Percentiles rank a stretch among this genome's conserved stretches.
Evolutionary conservation across 106 monocot species (phyloP).

Genomic region (Triglochin maritima): DNA sequence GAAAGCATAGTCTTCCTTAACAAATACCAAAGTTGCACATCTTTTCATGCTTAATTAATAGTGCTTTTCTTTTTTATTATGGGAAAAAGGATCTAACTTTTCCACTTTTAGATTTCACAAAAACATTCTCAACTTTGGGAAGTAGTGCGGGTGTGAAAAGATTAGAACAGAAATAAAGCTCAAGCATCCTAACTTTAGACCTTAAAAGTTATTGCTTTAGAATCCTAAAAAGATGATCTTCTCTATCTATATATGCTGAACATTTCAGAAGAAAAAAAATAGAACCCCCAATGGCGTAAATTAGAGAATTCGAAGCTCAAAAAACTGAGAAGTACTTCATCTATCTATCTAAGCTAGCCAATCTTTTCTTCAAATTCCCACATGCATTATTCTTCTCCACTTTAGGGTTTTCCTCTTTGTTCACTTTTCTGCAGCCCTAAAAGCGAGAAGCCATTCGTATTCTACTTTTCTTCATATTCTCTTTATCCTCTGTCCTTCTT

Average conservation of each 20-base stretch:
- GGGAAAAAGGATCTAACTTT: not conserved
- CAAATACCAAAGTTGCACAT: not conserved
- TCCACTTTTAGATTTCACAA: conserved; percentile 1
- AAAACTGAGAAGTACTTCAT: too few relatives aligned
- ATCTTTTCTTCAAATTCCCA: conserved; percentile 2
- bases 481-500: too few relatives aligned
- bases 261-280: not conserved
- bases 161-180: conserved; percentile 10
- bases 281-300: not conserved
- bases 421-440: not conserved
- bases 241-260: not conserved
- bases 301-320: too few relatives aligned
- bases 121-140: conserved; percentile 4
- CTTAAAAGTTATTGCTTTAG: conserved; percentile 3
- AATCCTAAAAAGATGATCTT: conserved; percentile 6
- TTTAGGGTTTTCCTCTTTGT: conserved; percentile 2
- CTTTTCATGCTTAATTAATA: not conserved
- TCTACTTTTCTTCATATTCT: not conserved
- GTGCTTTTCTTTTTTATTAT: not conserved
- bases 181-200: conserved; percentile 5
- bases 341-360: not conserved
- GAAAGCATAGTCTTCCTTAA: too few relatives aligned
- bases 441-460: not conserved
- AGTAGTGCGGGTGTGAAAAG: conserved; percentile 2
- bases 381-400: conserved; percentile 1